Evolutionary conservation across 495 filamentous ascomycete species (phyloP).

Genomic region (Penicillium herquei): DNA sequence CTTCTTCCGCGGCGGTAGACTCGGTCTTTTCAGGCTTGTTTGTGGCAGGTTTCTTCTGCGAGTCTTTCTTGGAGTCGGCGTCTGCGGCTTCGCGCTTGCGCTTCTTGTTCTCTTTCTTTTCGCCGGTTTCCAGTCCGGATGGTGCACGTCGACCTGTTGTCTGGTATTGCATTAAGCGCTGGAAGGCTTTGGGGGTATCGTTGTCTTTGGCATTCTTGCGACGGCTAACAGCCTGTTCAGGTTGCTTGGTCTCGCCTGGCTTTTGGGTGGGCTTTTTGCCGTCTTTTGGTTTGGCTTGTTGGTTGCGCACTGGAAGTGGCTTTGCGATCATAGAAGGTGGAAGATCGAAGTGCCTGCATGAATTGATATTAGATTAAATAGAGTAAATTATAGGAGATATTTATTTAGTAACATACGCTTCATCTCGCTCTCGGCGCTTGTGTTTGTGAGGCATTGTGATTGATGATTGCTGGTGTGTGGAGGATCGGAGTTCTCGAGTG

Average conservation of each 20-base stretch:
- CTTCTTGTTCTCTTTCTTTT: constrained; percentile 50
- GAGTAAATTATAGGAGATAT: not conserved
- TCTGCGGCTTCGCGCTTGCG: constrained; percentile 30
- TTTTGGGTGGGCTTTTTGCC: constrained; percentile 7
- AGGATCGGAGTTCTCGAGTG: constrained; percentile 7
- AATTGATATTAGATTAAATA: constrained; percentile 5
- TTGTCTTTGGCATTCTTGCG: constrained; percentile 52
- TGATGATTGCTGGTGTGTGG: constrained; percentile 13
- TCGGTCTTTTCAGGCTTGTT: not conserved
- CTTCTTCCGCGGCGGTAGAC: constrained; percentile 3
- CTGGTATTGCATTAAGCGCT: constrained; percentile 71
- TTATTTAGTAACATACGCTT: constrained; percentile 27
- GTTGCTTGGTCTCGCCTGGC: constrained; percentile 5
- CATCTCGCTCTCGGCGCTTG: constrained; percentile 56
- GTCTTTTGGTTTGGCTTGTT: constrained; percentile 27
- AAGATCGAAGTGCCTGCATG: constrained; percentile 62
- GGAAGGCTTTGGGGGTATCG: constrained; percentile 86
- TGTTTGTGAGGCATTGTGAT: constrained; percentile 82
- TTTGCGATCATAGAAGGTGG: constrained; percentile 69
- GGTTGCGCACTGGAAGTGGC: constrained; percentile 59
- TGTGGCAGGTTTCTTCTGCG: not conserved
- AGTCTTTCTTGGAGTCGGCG: constrained; percentile 7
- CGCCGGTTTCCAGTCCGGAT: constrained; percentile 68
- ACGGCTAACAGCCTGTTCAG: constrained; percentile 26
- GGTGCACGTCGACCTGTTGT: constrained; percentile 51